Base-by-base conservation (phyloP, 2,329 filamentous ascomycete genomes). In the Pseudogymnoascus sp. region DNA sequence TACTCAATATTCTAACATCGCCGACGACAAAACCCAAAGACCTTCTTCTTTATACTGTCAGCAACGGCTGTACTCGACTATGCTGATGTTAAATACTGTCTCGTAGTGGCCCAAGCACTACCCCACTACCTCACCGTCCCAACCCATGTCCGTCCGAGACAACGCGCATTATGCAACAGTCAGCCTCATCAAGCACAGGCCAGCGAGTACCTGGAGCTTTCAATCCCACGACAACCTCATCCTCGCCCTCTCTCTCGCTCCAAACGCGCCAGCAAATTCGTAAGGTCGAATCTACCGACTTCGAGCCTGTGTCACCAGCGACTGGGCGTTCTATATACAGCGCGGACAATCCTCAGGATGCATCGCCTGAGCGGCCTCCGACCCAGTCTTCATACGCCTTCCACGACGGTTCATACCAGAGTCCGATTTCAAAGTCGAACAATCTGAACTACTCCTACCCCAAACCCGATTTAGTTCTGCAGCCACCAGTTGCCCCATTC, bases 161-260 rank as follows among this genome's bases (percentile, higher is more conserved):
- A 54, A 54, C 47, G 47, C 28, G 47, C 47, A 54, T 54, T 32
- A 54, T 54, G 60, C 60, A 64, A 47, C 30, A 58, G 25, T 59
- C 58, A 20, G 50, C 11, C 38, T 22, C 47, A 54, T 32, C 54
- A 37, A 37, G 38, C 37, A 37, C 61, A 59, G 41, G 61, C 60
- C 47, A 54, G 38, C 32, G 59, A 62, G 35, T 50, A 32, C 61
- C 59, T 35, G 61, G 61, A 34, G 28, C 43, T 35, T 62, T 63
- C 60, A 59, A 61, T 60, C 37, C 61, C 32, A 39, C 35, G 32
- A 32, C 41, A 28, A 30, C 50, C 22, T 58, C 60, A 22, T 18
- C 54, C 16, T 25, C 47, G 18, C 22, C 47, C 16, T 35, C 35
- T n/a, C 25, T 32, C 16, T 57, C 59, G 16, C 35, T 28, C 8